phyloP scores from a whole-genome alignment of 768 basidiomycete species.

The Rhizopogon sp. region DNA sequence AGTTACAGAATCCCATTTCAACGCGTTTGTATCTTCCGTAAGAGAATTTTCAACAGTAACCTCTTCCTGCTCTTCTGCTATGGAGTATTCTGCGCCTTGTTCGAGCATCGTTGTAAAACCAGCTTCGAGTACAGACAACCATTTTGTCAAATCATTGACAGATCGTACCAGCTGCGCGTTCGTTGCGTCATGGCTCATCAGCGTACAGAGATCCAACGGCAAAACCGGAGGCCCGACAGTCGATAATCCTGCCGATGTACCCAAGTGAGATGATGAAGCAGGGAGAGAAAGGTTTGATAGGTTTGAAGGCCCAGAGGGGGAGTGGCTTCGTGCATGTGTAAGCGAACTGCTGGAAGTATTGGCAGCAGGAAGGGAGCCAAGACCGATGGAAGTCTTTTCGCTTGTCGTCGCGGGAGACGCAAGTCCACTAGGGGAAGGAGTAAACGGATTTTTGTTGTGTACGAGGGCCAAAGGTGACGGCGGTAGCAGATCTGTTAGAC shows the following conservation, averaged over 20 bases:
- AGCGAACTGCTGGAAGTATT: slow-evolving; percentile 37
- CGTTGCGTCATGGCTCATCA: slow-evolving; percentile 51
- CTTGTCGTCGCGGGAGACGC: slow-evolving; percentile 20
- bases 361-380: slow-evolving; percentile 24
- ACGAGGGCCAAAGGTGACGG: slow-evolving; percentile 59
- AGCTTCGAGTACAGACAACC: slow-evolving; percentile 69
- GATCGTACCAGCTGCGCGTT: slow-evolving; percentile 68
- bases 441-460: slow-evolving; percentile 32
- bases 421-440: slow-evolving; percentile 35
- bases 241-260: slow-evolving; percentile 23
- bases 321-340: slow-evolving; percentile 29
- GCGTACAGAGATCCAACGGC: slow-evolving; percentile 64
- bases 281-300: slow-evolving; percentile 22
- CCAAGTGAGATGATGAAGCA: slow-evolving; percentile 28
- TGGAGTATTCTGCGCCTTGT: slow-evolving; percentile 42
- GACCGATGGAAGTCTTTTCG: slow-evolving; percentile 16
- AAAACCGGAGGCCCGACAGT: slow-evolving; percentile 43
- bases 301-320: slow-evolving; percentile 22
- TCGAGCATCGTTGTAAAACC: slow-evolving; percentile 70
- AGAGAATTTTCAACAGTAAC: slow-evolving; percentile 19
- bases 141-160: slow-evolving; percentile 70
- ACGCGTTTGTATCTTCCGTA: slow-evolving; percentile 1
- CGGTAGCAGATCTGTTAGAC: slow-evolving; percentile 64
- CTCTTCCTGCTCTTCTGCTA: slow-evolving; percentile 63
- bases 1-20: slow-evolving; percentile 8